Evolutionary conservation across 305 asterid genomes (phyloP).

Genomic region (Solanum hybrid): DNA sequence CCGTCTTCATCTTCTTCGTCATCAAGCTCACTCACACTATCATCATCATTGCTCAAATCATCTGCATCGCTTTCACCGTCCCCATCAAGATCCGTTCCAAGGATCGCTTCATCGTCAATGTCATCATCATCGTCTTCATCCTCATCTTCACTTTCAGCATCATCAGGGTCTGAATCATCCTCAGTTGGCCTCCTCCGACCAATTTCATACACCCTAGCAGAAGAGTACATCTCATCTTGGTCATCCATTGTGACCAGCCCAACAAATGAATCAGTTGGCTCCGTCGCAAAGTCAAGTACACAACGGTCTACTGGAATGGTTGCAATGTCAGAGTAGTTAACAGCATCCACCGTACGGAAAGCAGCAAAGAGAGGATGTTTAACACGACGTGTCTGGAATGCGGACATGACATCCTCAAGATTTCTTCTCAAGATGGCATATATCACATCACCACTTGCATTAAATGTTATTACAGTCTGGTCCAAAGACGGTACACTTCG

Average conservation of each 20-base stretch:
- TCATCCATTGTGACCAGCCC: conserved; percentile 92
- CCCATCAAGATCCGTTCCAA: conserved; percentile 51
- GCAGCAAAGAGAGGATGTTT: conserved; percentile 93
- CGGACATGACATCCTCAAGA: conserved; percentile 84
- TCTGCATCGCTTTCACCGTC: conserved; percentile 72
- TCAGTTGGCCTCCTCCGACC: conserved; percentile 95
- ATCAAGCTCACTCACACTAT: conserved; percentile 45
- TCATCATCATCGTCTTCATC: conserved; percentile 77
- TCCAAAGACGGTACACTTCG: conserved; percentile 85
- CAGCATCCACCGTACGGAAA: conserved; percentile 94
- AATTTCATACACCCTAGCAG: conserved; percentile 88
- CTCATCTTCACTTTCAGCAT: conserved; percentile 81
- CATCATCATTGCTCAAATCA: conserved; percentile 63
- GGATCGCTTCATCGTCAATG: conserved; percentile 51
- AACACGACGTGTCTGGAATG: conserved; percentile 72
- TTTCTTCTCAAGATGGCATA: conserved; percentile 89
- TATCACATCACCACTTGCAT: conserved; percentile 86
- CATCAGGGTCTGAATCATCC: conserved; percentile 98
- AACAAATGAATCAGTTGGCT: conserved; percentile 92
- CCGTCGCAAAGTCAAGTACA: conserved; percentile 88
- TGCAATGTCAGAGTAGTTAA: conserved; percentile 87
- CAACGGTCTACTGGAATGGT: conserved; percentile 89
- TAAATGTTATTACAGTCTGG: conserved; percentile 80
- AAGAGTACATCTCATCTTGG: conserved; percentile 94
- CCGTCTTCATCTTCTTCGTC: conserved; percentile 79